Base-by-base conservation (phyloP, 768 basidiomycete genomes). In the Rhodotorula babjevae region DNA sequence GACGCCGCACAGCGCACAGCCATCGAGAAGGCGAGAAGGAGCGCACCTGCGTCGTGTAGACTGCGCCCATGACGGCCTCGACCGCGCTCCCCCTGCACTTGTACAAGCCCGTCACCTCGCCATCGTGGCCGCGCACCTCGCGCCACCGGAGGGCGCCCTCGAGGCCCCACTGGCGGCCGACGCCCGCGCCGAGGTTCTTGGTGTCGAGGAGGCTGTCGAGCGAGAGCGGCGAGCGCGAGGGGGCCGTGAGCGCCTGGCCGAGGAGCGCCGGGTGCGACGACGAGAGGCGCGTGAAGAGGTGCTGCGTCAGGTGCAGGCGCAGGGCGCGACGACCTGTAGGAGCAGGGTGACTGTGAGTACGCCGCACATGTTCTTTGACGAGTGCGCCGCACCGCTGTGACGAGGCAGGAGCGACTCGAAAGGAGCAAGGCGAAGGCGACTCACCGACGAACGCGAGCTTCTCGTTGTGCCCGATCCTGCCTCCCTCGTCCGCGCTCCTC, bases 371-470 rank as follows among this genome's bases (percentile, higher is more conserved):
- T n/a, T n/a, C n/a, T n/a, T n/a, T n/a, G n/a, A n/a, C n/a, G n/a
- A n/a, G n/a, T n/a, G n/a, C 44, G 44, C 18, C 44, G 44, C 12
- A 25, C 23, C 10, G 11, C 23, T n/a, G 8, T 15, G 12, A 40
- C 31, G 42, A 16, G 44, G 40, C 46, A 29, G 59, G 36, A 36
- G 36, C 36, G 36, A 36, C 36, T 36, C 36, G 36, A 15, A 52
- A 47, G n/a, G 19, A 23, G 42, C 31, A 5, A 16, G 23, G 6
- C 44, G 44, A 46, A 9, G 42, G n/a, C 36, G 50, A 42, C 63
- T 29, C 19, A 69, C 72, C 72, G 56, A 73, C 61, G 61, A 73
- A 73, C 49, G 68, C 68, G 47, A 73, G 55, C 68, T 73, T 73
- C 72, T 73, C 72, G 50, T 73, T 73, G 57, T 73, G 67, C 4